Percentiles rank a stretch among this genome's conserved stretches.
phyloP scores from a whole-genome alignment of 2,329 filamentous ascomycete genomes.

The Alternaria triticimaculans region DNA sequence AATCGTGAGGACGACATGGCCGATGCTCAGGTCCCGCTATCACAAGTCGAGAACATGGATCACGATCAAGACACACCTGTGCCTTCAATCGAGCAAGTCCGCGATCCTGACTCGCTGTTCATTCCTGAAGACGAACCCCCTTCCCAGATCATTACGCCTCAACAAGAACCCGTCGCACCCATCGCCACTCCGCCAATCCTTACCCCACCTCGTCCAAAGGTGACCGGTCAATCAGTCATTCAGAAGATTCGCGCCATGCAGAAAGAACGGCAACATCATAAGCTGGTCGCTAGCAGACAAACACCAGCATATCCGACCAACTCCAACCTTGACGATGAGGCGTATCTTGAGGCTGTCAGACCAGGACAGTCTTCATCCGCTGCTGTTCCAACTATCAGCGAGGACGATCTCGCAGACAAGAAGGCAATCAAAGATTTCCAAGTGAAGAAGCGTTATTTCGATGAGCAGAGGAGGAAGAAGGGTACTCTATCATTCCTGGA shows the following conservation, averaged over 20 bases:
- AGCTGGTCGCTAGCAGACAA: constrained; percentile 3
- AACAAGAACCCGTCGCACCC: not conserved
- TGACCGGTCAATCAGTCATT: not conserved
- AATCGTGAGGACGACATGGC: not conserved
- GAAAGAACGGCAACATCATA: constrained; percentile 7
- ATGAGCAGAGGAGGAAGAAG: constrained; percentile 20
- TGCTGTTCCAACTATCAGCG: not conserved
- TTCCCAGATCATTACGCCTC: not conserved
- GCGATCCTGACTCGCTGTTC: constrained; percentile 21
- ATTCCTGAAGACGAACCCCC: constrained; percentile 13
- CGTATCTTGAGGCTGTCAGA: constrained; percentile 23
- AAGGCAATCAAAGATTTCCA: constrained; percentile 23
- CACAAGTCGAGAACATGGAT: not conserved
- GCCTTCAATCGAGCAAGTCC: not conserved
- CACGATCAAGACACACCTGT: not conserved
- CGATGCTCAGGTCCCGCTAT: not conserved
- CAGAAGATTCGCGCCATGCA: constrained; percentile 20
- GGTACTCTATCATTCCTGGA: constrained; percentile 30
- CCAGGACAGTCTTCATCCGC: not conserved
- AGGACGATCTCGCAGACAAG: constrained; percentile 16
- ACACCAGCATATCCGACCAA: not conserved
- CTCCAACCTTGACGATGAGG: constrained; percentile 10
- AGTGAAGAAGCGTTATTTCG: constrained; percentile 28
- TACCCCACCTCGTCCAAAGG: not conserved
- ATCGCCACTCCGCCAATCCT: constrained; percentile 6